These are phyloP conservation scores for Helotiales sp. DNA, from an alignment of 2,329 filamentous ascomycete genomes.

Conservation along the genomic window DNA sequence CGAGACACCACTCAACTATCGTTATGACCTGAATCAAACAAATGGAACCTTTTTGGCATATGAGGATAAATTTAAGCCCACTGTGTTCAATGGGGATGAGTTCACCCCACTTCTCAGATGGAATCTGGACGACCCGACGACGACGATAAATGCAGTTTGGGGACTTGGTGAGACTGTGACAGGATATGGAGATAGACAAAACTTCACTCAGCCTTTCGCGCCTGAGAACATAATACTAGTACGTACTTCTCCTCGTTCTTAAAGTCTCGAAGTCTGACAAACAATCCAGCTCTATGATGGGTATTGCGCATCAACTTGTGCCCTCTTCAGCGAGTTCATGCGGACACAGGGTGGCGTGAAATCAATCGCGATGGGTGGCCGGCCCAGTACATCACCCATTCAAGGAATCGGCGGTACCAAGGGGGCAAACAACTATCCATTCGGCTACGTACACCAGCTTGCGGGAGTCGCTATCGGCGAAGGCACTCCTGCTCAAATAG, in stretches of 20 bases:
- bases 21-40: constrained; percentile 24
- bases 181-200: constrained; percentile 33
- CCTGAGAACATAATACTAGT: constrained; percentile 44
- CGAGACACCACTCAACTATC: constrained; percentile 23
- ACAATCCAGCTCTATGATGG: constrained; percentile 43
- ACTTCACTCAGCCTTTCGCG: constrained; percentile 38
- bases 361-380: constrained; percentile 59
- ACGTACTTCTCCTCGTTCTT: constrained; percentile 26
- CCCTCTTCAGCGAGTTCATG: constrained; percentile 57
- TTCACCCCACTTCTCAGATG: constrained; percentile 24
- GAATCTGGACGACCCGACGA: constrained; percentile 26
- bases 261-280: background rate
- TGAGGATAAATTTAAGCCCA: constrained; percentile 24
- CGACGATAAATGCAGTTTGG: constrained; percentile 23
- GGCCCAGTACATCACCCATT: constrained; percentile 53
- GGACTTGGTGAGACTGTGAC: constrained; percentile 33
- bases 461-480: constrained; percentile 12
- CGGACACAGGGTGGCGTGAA: constrained; percentile 49
- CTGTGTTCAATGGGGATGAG: constrained; percentile 19
- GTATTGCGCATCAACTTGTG: constrained; percentile 60
- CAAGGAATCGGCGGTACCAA: constrained; percentile 65
- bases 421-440: constrained; percentile 43
- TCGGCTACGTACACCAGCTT: constrained; percentile 17
- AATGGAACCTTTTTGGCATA: constrained; percentile 23
- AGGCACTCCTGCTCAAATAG: constrained; percentile 14